Base-by-base conservation (phyloP, 2,329 filamentous ascomycete species). In the Bipolaris oryzae region DNA sequence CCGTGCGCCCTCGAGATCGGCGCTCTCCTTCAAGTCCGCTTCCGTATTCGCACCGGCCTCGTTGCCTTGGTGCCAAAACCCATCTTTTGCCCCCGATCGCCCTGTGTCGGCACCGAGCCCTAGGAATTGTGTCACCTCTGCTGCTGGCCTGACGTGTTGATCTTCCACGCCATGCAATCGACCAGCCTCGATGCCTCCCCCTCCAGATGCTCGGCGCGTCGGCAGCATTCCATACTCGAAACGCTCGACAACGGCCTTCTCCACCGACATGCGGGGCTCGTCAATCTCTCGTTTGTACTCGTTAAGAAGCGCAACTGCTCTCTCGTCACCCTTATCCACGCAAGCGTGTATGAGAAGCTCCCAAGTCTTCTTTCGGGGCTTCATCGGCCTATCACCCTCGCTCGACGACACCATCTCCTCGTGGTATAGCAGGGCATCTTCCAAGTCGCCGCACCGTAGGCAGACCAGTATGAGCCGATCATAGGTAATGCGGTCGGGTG, bases 381-480 rank as follows among this genome's bases (percentile, higher is more conserved):
- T 53, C 41, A 64, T 46, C 20, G 37, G 34, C 10, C 15, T 39
- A 2, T 50, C 18, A 31, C 11, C 38, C 9, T 31, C 20, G 18
- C 15, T 9, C 11, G 42, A 44, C n/a, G 42, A 44, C n/a, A 72
- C 66, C 82, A 84, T 84, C 68, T 84, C 82, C 38, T 80, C 75
- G 6, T 82, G 76, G 61, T 84, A 84, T 7, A 72, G 61, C 52
- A 84, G 76, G 0, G 80, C 81, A 55, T 82, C 80, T 23, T 80
- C 77, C 42, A 79, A 61, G 7, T 77, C 72, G 37, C 69, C 68
- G 0, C 39, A 53, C 4, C 61, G 23, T 5, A 85, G 62, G 65
- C 86, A 89, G 41, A 86, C 79, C 11, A 86, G 70, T 15, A 89
- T 82, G 10, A 89, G 75, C 4, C 82, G 78, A 62, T 89, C 86